Conservation (phyloP, 371 early-diverging fungal species). For the Mucor circinelloides region DNA sequence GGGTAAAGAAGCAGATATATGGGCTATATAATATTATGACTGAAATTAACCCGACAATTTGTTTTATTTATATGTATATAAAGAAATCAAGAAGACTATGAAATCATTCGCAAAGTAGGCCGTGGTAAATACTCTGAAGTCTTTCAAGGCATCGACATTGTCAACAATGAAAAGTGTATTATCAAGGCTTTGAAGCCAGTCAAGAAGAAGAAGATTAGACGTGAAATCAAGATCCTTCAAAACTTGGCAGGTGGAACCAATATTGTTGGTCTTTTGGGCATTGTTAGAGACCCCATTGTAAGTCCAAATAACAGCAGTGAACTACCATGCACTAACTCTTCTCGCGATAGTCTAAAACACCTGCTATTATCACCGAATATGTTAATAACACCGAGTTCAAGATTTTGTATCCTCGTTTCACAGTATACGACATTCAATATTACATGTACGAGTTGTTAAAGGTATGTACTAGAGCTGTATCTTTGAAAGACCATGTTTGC, state of each 20-base stretch:
- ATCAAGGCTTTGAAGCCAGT: constrained; percentile 99
- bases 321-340: not conserved
- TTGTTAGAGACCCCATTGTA: constrained; percentile 95
- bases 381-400: constrained; percentile 84
- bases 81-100: constrained; percentile 95
- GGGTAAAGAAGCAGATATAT: constrained; percentile 57
- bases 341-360: constrained; percentile 76
- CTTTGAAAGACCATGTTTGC: not conserved
- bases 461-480: constrained; percentile 38
- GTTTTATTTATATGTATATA: constrained; percentile 12
- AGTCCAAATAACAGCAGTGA: not conserved
- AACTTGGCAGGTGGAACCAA: constrained; percentile 95
- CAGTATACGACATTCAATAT: constrained; percentile 92
- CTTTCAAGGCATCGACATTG: constrained; percentile 92
- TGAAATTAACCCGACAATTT: not conserved
- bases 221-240: constrained; percentile 98
- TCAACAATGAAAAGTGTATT: constrained; percentile 80
- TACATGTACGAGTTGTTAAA: constrained; percentile 97
- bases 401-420: constrained; percentile 72
- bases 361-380: constrained; percentile 97
- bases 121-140: constrained; percentile 99
- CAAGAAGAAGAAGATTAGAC: constrained; percentile 98
- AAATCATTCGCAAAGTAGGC: constrained; percentile 96
- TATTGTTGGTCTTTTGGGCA: constrained; percentile 92
- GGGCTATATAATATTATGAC: not conserved